phyloP scores from a whole-genome alignment of 2,329 filamentous ascomycete genomes.

The Paecilomyces sp. region DNA sequence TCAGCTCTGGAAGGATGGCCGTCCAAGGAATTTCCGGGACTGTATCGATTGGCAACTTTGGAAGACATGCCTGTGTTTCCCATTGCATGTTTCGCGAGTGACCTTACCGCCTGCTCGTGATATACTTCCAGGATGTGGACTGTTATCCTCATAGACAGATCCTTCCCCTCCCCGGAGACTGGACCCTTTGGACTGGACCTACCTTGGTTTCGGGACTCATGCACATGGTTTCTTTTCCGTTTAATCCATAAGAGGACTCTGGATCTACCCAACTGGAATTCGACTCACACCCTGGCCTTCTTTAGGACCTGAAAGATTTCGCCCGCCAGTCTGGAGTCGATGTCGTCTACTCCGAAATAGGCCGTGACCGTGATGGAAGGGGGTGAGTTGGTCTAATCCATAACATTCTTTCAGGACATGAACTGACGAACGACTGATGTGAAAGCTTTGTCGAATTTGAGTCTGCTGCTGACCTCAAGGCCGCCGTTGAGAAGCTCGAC shows the following conservation, averaged over 20 bases:
- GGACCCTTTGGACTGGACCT: not conserved
- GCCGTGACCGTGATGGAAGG: slow-evolving; percentile 83
- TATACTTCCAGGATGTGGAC: not conserved
- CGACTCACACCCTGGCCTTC: slow-evolving; percentile 72
- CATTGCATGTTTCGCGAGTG: not conserved
- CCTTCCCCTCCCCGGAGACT: not conserved
- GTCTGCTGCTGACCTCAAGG: slow-evolving; percentile 79
- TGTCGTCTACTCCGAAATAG: slow-evolving; percentile 96
- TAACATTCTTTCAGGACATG: slow-evolving; percentile 11
- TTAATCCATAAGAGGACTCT: slow-evolving; percentile 2
- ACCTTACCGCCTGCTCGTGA: not conserved
- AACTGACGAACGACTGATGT: slow-evolving; percentile 16
- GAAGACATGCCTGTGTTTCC: not conserved
- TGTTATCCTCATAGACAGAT: not conserved
- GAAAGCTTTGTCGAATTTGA: slow-evolving; percentile 98
- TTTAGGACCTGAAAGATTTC: slow-evolving; percentile 99
- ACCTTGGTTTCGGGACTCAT: not conserved
- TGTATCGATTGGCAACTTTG: not conserved
- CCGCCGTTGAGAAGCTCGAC: slow-evolving; percentile 91
- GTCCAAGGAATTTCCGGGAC: not conserved
- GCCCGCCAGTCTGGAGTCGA: slow-evolving; percentile 93
- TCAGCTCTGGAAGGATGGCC: not conserved
- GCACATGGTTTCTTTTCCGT: not conserved
- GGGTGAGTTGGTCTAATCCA: slow-evolving; percentile 55
- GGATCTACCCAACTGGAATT: slow-evolving; percentile 43